Percentiles rank a stretch among this genome's conserved stretches.
Conservation (phyloP, 1,284 basidiomycete genomes). For the Trametes versicolor region DNA sequence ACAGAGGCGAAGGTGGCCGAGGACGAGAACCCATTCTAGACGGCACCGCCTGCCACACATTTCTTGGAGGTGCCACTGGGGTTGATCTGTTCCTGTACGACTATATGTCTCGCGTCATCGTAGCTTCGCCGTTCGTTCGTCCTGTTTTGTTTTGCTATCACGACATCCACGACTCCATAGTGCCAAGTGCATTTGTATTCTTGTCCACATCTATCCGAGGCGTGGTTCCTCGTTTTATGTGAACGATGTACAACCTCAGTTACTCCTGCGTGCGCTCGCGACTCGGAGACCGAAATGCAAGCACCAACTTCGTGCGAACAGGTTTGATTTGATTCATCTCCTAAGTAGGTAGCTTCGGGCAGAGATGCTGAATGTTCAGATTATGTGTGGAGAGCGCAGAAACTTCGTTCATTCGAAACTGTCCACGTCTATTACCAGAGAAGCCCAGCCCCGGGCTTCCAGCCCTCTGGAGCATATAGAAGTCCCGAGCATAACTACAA, state of each 20-base stretch:
- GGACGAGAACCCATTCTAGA: slow-evolving; percentile 47
- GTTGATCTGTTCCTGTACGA: slow-evolving; percentile 37
- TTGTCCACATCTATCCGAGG: slow-evolving; percentile 30
- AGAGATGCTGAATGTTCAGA: too few relatives aligned
- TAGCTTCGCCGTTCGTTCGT: slow-evolving; percentile 34
- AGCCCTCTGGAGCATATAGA: slow-evolving; percentile 12
- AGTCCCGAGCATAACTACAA: slow-evolving; percentile 27
- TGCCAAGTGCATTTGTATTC: slow-evolving; percentile 36
- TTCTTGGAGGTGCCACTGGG: slow-evolving; percentile 19
- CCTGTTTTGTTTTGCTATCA: slow-evolving; percentile 39
- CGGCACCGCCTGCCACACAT: slow-evolving; percentile 12
- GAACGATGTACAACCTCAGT: slow-evolving; percentile 15
- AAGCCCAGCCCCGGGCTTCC: slow-evolving; percentile 3
- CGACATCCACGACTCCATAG: slow-evolving; percentile 34
- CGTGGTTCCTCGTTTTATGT: slow-evolving; percentile 33
- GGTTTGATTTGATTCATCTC: not conserved
- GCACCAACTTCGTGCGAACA: too few relatives aligned
- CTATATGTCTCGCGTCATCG: slow-evolving; percentile 30
- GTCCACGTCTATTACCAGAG: slow-evolving; percentile 14
- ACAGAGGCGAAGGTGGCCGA: slow-evolving; percentile 38
- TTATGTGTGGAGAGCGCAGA: not conserved
- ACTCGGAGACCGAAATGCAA: not conserved
- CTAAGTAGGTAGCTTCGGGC: too few relatives aligned
- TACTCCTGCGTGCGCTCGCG: too few relatives aligned
- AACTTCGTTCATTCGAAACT: not conserved